phyloP scores from a whole-genome alignment of 768 basidiomycete genomes.

The Termitomyces sp. region DNA sequence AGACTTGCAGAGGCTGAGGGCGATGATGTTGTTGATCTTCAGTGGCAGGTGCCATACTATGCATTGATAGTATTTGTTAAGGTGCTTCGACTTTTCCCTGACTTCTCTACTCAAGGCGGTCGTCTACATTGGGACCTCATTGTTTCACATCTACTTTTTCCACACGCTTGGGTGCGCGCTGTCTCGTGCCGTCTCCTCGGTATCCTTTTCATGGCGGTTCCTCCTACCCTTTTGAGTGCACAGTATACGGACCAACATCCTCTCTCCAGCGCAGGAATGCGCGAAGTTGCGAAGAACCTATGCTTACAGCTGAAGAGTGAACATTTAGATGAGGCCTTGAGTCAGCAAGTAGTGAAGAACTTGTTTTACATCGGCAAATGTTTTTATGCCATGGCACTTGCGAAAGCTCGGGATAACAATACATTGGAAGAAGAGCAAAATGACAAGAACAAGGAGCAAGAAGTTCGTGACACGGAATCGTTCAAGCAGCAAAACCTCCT shows the following conservation, averaged over 20 bases:
- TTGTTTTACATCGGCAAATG: conserved; percentile 90
- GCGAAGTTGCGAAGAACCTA: conserved; percentile 68
- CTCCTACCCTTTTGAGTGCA: conserved; percentile 34
- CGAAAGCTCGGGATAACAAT: conserved; percentile 17
- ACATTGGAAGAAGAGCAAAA: conserved; percentile 24
- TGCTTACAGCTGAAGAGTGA: conserved; percentile 80
- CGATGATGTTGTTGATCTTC: conserved; percentile 50
- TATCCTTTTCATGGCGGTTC: conserved; percentile 55
- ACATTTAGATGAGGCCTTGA: conserved; percentile 67
- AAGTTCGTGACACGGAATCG: conserved; percentile 21
- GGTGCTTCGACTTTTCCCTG: conserved; percentile 54
- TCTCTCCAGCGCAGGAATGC: conserved; percentile 54
- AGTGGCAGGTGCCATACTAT: conserved; percentile 87
- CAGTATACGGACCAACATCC: conserved; percentile 37
- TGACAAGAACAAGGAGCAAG: conserved; percentile 30
- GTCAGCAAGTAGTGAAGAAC: conserved; percentile 88
- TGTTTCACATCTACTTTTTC: conserved; percentile 70
- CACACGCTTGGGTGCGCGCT: conserved; percentile 92
- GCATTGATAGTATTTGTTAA: conserved; percentile 66
- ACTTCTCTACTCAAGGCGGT: conserved; percentile 39
- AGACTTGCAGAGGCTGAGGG: conserved; percentile 38
- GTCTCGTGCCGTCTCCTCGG: conserved; percentile 78
- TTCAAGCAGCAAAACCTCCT: conserved; percentile 51
- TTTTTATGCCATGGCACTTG: conserved; percentile 48
- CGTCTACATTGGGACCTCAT: conserved; percentile 63